These are phyloP conservation scores for Amphichorda felina DNA, from an alignment of 2,329 filamentous ascomycete genomes.

Conservation along the genomic window DNA sequence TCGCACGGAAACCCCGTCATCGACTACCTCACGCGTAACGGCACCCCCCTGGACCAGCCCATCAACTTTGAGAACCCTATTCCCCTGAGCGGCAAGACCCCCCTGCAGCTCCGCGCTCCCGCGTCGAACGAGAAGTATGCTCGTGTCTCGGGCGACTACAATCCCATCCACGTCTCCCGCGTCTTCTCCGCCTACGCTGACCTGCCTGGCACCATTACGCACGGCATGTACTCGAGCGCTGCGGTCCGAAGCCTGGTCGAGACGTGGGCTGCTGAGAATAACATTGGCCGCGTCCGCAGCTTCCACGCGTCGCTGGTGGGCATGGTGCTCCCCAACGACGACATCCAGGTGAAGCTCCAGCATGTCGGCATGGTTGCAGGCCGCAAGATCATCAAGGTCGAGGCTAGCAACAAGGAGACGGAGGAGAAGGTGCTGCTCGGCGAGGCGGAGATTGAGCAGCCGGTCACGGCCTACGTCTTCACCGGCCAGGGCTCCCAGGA, in stretches of 20 bases:
- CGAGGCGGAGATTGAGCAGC: constrained; percentile 96
- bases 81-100: constrained; percentile 83
- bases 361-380: constrained; percentile 96
- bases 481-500: constrained; percentile 98
- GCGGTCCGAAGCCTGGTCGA: constrained; percentile 92
- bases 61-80: constrained; percentile 97
- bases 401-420: constrained; percentile 87
- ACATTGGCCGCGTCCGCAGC: constrained; percentile 90
- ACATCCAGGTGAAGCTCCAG: constrained; percentile 87
- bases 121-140: constrained; percentile 97
- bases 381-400: constrained; percentile 98
- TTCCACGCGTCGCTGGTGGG: constrained; percentile 96
- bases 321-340: constrained; percentile 96
- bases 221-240: constrained; percentile 98
- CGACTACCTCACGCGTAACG: constrained; percentile 88
- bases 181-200: constrained; percentile 95
- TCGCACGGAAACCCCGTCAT: constrained; percentile 96
- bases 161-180: constrained; percentile 95
- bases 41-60: constrained; percentile 87
- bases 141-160: constrained; percentile 94
- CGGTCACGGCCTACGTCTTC: constrained; percentile 93
- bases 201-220: constrained; percentile 91
- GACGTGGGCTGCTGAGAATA: constrained; percentile 98
- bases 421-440: constrained; percentile 93
- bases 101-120: constrained; percentile 78